A percentile compares a stretch with the other conserved stretches of the same genome.
Conservation (phyloP, 345 rosid genomes). For the Turritis glabra region DNA sequence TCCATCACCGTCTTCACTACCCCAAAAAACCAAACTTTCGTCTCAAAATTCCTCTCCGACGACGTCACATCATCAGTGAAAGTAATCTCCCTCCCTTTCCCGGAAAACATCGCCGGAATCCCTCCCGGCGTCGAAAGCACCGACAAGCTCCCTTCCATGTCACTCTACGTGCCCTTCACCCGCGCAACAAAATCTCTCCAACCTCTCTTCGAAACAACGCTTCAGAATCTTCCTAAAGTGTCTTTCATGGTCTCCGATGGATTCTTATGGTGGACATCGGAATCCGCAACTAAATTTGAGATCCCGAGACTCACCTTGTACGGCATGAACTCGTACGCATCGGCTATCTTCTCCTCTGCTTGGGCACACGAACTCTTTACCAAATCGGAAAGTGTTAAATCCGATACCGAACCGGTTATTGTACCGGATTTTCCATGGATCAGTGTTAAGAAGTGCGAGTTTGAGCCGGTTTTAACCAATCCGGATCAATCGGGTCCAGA, state of each 20-base stretch:
- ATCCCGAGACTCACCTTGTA: slow-evolving; percentile 53
- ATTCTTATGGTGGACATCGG: slow-evolving; percentile 76
- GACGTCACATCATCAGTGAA: slow-evolving; percentile 38
- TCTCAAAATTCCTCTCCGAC: slow-evolving; percentile 43
- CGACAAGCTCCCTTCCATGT: slow-evolving; percentile 61
- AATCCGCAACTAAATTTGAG: slow-evolving; percentile 54
- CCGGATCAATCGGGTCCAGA: slow-evolving; percentile 23
- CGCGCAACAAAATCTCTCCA: slow-evolving; percentile 58
- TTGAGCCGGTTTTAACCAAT: neutral
- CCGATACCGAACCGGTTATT: slow-evolving; percentile 48
- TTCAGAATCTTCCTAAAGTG: slow-evolving; percentile 41
- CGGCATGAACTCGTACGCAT: slow-evolving; percentile 48
- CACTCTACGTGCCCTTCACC: slow-evolving; percentile 48
- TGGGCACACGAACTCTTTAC: neutral
- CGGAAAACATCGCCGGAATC: slow-evolving; percentile 43
- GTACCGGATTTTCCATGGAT: slow-evolving; percentile 65
- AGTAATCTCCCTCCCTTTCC: slow-evolving; percentile 53
- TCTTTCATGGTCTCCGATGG: slow-evolving; percentile 63
- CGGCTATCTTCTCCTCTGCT: slow-evolving; percentile 10
- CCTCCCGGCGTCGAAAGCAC: slow-evolving; percentile 61
- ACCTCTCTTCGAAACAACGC: slow-evolving; percentile 46
- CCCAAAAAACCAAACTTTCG: slow-evolving; percentile 52
- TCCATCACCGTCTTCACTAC: slow-evolving; percentile 66
- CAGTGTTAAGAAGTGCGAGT: slow-evolving; percentile 46
- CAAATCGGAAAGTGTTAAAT: slow-evolving; percentile 19